A percentile compares a stretch with the other conserved stretches of the same genome.
phyloP scores from a whole-genome alignment of 148 eudicot species.

The Fagopyrum homotropicum region DNA sequence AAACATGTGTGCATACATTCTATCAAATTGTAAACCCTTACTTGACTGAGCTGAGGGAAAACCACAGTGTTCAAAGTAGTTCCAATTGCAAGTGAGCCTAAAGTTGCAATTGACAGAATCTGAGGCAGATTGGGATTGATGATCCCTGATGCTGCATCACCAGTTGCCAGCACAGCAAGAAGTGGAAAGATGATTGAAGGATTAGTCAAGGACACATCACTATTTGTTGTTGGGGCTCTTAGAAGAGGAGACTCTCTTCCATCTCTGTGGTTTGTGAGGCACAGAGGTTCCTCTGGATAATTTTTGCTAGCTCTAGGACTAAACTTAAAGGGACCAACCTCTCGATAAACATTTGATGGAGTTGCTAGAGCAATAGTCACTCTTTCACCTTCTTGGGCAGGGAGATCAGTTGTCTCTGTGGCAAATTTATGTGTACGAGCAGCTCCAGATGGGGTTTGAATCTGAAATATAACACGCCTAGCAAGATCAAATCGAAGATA shows the following conservation, averaged over 20 bases:
- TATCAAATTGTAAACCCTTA: slow-evolving; percentile 16
- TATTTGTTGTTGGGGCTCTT: slow-evolving; percentile 68
- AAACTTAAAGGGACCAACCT: slow-evolving; percentile 79
- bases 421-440: slow-evolving; percentile 92
- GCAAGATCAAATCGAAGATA: slow-evolving; percentile 2
- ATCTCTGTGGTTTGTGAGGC: slow-evolving; percentile 78
- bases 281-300: slow-evolving; percentile 83
- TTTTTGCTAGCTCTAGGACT: slow-evolving; percentile 61
- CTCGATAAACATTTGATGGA: slow-evolving; percentile 62
- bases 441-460: slow-evolving; percentile 80
- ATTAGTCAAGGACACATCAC: slow-evolving; percentile 34
- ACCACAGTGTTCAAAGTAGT: slow-evolving; percentile 59
- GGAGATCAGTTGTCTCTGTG: slow-evolving; percentile 85
- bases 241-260: slow-evolving; percentile 72
- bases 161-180: slow-evolving; percentile 68
- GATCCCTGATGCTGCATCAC: slow-evolving; percentile 88
- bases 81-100: slow-evolving; percentile 70
- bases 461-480: slow-evolving; percentile 32
- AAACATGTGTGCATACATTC: not conserved
- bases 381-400: slow-evolving; percentile 95
- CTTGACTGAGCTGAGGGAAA: slow-evolving; percentile 71
- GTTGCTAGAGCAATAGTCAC: slow-evolving; percentile 90
- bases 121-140: slow-evolving; percentile 90
- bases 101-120: slow-evolving; percentile 60
- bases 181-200: slow-evolving; percentile 68